Percentiles rank a stretch among this genome's conserved stretches.
Conservation (phyloP, 2,329 filamentous ascomycete genomes). For the Calonectria naviculata region DNA sequence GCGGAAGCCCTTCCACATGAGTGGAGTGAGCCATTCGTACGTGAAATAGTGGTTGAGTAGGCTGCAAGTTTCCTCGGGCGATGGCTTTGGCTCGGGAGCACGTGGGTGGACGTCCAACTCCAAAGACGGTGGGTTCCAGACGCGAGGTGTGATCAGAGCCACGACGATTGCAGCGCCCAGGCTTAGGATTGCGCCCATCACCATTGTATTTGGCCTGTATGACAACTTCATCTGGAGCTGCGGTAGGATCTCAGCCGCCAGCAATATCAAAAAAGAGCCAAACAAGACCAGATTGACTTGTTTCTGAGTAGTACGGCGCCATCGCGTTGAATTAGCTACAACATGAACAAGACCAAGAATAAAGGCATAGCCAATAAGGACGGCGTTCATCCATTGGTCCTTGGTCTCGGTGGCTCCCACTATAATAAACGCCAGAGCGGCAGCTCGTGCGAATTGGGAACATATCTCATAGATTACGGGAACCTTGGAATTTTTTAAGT, state of each 20-base stretch:
- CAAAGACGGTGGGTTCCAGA: background rate
- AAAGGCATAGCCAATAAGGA: background rate
- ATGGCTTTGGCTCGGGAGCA: background rate
- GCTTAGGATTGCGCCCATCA: background rate
- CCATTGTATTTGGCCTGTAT: background rate
- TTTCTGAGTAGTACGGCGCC: background rate
- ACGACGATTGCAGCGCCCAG: background rate
- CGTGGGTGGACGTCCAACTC: background rate
- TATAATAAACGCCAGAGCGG: background rate
- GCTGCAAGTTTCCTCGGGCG: background rate
- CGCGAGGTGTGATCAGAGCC: background rate
- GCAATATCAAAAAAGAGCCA: background rate
- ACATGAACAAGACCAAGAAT: background rate
- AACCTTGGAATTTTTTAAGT: background rate
- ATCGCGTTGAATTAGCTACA: background rate
- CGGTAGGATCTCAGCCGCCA: background rate
- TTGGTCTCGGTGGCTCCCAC: background rate
- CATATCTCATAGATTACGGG: background rate
- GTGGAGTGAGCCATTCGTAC: background rate
- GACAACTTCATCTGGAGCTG: background rate
- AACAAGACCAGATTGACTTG: background rate
- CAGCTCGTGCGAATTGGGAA: background rate
- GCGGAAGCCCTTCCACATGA: background rate
- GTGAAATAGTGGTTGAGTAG: background rate
- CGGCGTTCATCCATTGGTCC: background rate